phyloP scores from a whole-genome alignment of 2,329 filamentous ascomycete genomes.

The Colletotrichum sp. region DNA sequence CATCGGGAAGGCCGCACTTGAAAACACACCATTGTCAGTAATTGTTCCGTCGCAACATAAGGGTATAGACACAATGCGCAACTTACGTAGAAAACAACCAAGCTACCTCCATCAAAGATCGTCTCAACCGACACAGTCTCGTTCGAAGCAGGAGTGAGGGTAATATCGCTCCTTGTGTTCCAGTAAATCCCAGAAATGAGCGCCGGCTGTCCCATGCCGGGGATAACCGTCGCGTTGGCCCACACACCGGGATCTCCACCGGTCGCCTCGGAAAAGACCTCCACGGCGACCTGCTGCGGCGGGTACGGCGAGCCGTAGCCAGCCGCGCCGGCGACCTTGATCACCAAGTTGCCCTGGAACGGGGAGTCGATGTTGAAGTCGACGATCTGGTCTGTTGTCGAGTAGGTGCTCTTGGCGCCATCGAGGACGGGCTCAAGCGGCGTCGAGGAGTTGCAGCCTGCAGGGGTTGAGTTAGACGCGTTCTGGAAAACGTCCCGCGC shows the following conservation, averaged over 20 bases:
- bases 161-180: neutral
- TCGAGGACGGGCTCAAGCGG: constrained; percentile 1
- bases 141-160: neutral
- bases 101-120: neutral
- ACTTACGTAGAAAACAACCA: constrained; percentile 3
- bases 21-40: neutral
- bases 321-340: neutral
- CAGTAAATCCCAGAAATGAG: neutral
- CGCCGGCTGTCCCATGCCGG: neutral
- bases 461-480: neutral
- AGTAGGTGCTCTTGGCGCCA: neutral
- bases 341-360: neutral
- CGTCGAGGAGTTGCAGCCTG: neutral
- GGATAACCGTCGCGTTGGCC: neutral
- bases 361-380: neutral
- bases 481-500: neutral
- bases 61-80: rapidly evolving
- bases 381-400: neutral
- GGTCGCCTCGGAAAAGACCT: neutral
- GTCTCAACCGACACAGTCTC: neutral
- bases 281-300: neutral
- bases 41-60: rapidly evolving
- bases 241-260: neutral
- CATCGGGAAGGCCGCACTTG: neutral
- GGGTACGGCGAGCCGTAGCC: neutral